These are phyloP conservation scores for Lodderomyces theae DNA, from an alignment of 1,139 yeast genomes.

Conservation along the genomic window DNA sequence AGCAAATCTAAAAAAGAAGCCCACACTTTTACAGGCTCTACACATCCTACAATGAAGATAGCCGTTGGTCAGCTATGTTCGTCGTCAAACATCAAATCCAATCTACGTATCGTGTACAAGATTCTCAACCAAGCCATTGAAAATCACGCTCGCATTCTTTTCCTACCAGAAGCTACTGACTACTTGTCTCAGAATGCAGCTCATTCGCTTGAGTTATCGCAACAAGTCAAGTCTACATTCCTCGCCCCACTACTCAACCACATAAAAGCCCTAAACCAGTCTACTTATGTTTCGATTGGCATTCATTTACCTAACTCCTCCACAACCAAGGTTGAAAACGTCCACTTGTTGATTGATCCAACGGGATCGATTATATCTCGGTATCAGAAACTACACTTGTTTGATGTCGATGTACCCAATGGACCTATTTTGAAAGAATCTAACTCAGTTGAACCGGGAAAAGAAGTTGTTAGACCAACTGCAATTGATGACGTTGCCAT, in stretches of 20 bases:
- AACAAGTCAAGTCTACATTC: constrained; percentile 51
- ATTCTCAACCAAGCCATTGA: constrained; percentile 63
- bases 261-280: constrained; percentile 27
- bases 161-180: constrained; percentile 92
- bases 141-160: constrained; percentile 60
- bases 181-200: constrained; percentile 69
- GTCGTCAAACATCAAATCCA: constrained; percentile 56
- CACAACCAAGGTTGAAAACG: constrained; percentile 53
- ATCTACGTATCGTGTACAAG: constrained; percentile 55
- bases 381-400: constrained; percentile 84
- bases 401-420: constrained; percentile 78
- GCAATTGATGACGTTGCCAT: constrained; percentile 51
- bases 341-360: constrained; percentile 66
- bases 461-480: constrained; percentile 52
- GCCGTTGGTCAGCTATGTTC: constrained; percentile 91
- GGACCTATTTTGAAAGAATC: constrained; percentile 77
- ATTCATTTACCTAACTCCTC: constrained; percentile 68
- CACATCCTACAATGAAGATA: constrained; percentile 29
- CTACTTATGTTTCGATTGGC: constrained; percentile 53
- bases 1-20: not conserved
- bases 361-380: constrained; percentile 61
- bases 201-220: constrained; percentile 62
- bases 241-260: constrained; percentile 47
- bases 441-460: constrained; percentile 79
- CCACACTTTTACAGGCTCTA: too few species aligned